phyloP scores from a whole-genome alignment of 2,329 filamentous ascomycete genomes.

The Curvularia sp. region DNA sequence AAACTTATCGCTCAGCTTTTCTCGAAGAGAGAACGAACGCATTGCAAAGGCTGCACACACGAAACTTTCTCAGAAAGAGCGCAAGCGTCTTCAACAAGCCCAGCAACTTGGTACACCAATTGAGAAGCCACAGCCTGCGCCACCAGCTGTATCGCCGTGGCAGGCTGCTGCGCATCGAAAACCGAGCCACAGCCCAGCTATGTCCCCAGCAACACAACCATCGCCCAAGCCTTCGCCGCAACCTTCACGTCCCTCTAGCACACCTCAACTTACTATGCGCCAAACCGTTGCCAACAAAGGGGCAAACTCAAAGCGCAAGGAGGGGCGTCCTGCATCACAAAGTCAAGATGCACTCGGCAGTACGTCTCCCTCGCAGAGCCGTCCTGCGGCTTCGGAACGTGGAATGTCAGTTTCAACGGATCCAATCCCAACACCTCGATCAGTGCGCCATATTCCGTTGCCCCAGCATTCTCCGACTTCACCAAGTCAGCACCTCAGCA shows the following conservation, averaged over 20 bases:
- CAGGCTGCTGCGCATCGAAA: constrained; percentile 44
- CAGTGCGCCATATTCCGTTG: constrained; percentile 58
- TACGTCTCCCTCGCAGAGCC: constrained; percentile 38
- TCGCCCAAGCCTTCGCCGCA: constrained; percentile 27
- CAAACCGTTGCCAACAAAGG: constrained; percentile 61
- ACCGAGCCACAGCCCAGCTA: constrained; percentile 31
- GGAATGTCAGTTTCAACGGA: constrained; percentile 48
- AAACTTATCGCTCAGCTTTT: constrained; percentile 61
- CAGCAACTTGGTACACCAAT: constrained; percentile 45
- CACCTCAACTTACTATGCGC: constrained; percentile 66
- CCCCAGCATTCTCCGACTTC: constrained; percentile 69
- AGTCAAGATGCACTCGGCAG: constrained; percentile 19
- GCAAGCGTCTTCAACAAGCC: constrained; percentile 66
- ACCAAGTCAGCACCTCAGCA: constrained; percentile 71
- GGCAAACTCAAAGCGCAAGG: constrained; percentile 36
- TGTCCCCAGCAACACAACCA: constrained; percentile 17
- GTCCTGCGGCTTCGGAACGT: constrained; percentile 34
- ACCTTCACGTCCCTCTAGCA: constrained; percentile 39
- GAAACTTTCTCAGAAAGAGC: constrained; percentile 90
- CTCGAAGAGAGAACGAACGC: constrained; percentile 52
- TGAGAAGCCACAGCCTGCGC: constrained; percentile 40
- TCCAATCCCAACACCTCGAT: constrained; percentile 52
- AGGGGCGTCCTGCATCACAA: constrained; percentile 28
- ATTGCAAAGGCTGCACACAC: constrained; percentile 51
- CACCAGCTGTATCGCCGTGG: constrained; percentile 46